Evolutionary conservation across 2,329 filamentous ascomycete species (phyloP).

Genomic region (Sporothrix phasma): DNA sequence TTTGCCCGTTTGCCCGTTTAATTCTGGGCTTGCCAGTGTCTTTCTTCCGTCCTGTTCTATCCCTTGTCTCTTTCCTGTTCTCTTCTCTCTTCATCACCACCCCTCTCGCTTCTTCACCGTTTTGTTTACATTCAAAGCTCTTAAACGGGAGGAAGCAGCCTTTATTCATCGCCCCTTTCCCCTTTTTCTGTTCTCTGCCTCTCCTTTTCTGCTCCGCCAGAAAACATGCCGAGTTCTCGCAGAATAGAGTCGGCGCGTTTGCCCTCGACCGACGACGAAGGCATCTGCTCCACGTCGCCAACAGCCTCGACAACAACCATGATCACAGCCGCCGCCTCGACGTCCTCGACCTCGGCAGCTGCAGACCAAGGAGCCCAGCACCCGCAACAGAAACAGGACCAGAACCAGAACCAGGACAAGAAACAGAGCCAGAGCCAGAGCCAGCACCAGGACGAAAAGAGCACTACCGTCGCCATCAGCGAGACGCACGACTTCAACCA

Average conservation of each 20-base stretch:
- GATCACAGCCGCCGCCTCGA: constrained; percentile 10
- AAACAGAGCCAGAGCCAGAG: background rate
- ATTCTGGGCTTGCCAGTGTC: background rate
- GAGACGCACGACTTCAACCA: background rate
- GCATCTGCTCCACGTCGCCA: constrained; percentile 3
- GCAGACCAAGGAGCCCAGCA: background rate
- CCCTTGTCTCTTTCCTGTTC: background rate
- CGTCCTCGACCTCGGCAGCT: background rate
- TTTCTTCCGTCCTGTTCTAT: background rate
- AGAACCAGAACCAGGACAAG: background rate
- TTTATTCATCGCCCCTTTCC: background rate
- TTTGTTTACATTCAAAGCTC: background rate
- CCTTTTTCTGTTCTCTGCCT: background rate
- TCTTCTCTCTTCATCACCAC: background rate
- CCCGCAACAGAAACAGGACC: background rate
- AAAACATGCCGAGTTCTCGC: background rate
- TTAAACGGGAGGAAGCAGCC: background rate
- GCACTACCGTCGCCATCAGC: background rate
- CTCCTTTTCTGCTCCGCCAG: background rate
- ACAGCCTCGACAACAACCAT: constrained; percentile 10
- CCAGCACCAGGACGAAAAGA: background rate
- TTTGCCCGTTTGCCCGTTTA: background rate
- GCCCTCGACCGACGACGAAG: constrained; percentile 9
- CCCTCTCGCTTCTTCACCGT: background rate
- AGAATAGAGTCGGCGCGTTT: constrained; percentile 4